These are phyloP conservation scores for Dactylellina drechsleri DNA, from an alignment of 2,329 filamentous ascomycete species.

Conservation along the genomic window DNA sequence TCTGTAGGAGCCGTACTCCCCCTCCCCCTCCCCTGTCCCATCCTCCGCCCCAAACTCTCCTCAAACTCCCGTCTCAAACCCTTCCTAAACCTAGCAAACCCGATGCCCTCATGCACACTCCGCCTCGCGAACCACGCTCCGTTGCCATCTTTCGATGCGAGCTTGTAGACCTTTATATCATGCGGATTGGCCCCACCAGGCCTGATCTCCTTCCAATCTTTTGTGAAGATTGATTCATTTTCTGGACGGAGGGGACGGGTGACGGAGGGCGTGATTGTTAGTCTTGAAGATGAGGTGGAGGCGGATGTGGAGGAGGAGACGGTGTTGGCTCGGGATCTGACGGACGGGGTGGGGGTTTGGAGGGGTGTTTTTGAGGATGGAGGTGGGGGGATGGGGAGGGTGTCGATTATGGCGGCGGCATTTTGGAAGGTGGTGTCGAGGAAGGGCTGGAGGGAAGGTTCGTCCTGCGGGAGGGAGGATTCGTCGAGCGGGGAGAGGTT, in stretches of 20 bases:
- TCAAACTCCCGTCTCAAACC: constrained; percentile 81
- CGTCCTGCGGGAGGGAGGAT: constrained; percentile 27
- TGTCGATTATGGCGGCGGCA: constrained; percentile 44
- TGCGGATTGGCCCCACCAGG: constrained; percentile 78
- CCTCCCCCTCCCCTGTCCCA: constrained; percentile 21
- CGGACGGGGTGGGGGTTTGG: background rate
- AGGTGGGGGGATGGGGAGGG: constrained; percentile 38
- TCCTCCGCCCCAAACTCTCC: constrained; percentile 32
- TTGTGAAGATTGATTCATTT: constrained; percentile 59
- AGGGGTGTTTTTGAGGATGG: background rate
- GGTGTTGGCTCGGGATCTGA: constrained; percentile 21
- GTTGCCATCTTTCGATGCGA: constrained; percentile 79
- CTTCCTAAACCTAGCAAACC: constrained; percentile 79
- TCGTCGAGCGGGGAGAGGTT: constrained; percentile 44
- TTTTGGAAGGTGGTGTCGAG: constrained; percentile 39
- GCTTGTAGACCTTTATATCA: constrained; percentile 80
- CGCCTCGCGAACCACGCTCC: constrained; percentile 90
- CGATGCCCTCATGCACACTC: constrained; percentile 81
- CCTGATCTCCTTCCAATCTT: constrained; percentile 88
- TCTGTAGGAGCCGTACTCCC: too few species aligned
- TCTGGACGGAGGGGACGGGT: constrained; percentile 13
- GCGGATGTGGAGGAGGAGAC: background rate
- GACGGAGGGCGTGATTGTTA: constrained; percentile 31
- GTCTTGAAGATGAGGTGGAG: constrained; percentile 4
- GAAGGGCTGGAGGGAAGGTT: constrained; percentile 21